Conservation (phyloP, 2,329 filamentous ascomycete genomes). For the Fusarium sp. region DNA sequence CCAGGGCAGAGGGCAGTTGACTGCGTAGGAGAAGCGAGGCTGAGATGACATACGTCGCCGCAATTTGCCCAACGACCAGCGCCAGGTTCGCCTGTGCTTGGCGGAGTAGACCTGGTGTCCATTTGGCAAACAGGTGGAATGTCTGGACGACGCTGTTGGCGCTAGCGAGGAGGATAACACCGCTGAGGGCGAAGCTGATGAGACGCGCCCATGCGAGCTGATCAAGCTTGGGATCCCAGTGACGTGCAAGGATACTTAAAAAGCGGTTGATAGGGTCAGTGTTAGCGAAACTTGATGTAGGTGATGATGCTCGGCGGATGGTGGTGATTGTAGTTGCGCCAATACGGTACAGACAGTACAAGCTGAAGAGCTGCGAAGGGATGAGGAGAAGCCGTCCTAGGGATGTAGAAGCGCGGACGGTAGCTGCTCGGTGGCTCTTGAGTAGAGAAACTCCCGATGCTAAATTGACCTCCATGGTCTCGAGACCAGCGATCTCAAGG, state of each 20-base stretch:
- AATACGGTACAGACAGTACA: conserved; percentile 89
- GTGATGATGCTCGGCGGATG: conserved; percentile 65
- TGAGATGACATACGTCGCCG: conserved; percentile 87
- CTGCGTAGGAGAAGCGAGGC: conserved; percentile 81
- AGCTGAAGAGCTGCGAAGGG: conserved; percentile 76
- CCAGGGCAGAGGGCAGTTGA: conserved; percentile 82
- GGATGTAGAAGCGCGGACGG: conserved; percentile 75
- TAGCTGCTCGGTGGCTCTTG: conserved; percentile 71
- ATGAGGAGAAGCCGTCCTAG: conserved; percentile 73
- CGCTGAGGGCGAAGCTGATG: conserved; percentile 85
- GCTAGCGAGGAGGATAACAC: conserved; percentile 83
- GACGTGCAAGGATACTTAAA: conserved; percentile 81
- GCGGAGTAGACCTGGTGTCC: conserved; percentile 77
- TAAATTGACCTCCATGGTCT: conserved; percentile 81
- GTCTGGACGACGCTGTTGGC: conserved; percentile 89
- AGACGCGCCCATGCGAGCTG: conserved; percentile 86
- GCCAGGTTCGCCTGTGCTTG: conserved; percentile 83
- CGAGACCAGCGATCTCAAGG: conserved; percentile 82
- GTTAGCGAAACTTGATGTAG: conserved; percentile 68
- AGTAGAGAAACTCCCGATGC: conserved; percentile 74
- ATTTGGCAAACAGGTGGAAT: conserved; percentile 82
- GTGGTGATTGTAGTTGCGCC: conserved; percentile 77
- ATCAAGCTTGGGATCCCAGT: conserved; percentile 87
- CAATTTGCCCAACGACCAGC: conserved; percentile 82
- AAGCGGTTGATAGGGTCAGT: conserved; percentile 88